phyloP scores from a whole-genome alignment of 352 stramenopile species.

The Globisporangium abappressorium region DNA sequence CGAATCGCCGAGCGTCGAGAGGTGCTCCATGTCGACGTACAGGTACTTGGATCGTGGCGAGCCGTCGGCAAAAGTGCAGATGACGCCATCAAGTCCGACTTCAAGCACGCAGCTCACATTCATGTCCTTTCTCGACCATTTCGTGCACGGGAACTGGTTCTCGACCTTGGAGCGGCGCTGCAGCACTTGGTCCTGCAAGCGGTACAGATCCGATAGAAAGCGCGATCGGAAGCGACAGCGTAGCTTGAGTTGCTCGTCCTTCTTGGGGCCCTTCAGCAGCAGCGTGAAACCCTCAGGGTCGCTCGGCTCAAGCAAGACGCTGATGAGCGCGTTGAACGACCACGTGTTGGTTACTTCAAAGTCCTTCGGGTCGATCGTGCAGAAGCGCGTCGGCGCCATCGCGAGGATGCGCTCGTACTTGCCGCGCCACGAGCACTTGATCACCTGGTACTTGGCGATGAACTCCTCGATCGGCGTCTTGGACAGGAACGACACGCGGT shows the following conservation, averaged over 20 bases:
- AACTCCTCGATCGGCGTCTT: conserved; percentile 75
- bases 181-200: conserved; percentile 55
- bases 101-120: conserved; percentile 50
- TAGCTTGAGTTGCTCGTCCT: conserved; percentile 81
- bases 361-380: conserved; percentile 82
- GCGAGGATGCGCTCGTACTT: conserved; percentile 88
- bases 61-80: conserved; percentile 35
- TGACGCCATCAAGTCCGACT: conserved; percentile 57
- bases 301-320: conserved; percentile 52
- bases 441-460: conserved; percentile 80
- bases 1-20: conserved; percentile 52
- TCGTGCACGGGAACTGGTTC: conserved; percentile 53
- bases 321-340: conserved; percentile 54
- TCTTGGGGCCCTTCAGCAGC: conserved; percentile 67
- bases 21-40: conserved; percentile 79
- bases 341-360: conserved; percentile 89
- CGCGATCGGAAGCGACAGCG: conserved; percentile 72
- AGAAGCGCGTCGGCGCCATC: conserved; percentile 75
- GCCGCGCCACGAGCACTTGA: conserved; percentile 81
- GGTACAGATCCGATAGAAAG: conserved; percentile 77
- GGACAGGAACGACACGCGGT: conserved; percentile 34
- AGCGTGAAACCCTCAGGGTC: conserved; percentile 67
- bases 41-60: conserved; percentile 69
- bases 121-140: conserved; percentile 53
- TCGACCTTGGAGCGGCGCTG: conserved; percentile 28